These are phyloP conservation scores for Sugiyamaella qingdaonensis DNA, from an alignment of 805 yeast genomes.

Conservation along the genomic window DNA sequence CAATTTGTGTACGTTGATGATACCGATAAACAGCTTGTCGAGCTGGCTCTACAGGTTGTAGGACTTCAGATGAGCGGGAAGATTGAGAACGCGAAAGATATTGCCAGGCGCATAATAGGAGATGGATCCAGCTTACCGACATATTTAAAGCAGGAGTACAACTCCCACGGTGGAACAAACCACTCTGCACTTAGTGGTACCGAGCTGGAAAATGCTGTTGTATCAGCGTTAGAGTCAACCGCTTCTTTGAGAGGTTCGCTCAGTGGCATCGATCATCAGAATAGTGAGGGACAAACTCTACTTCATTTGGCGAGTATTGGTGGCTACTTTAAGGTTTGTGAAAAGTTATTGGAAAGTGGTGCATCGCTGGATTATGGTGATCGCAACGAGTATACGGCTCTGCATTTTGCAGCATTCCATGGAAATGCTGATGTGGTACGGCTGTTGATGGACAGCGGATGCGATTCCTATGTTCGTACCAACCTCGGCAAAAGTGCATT, in stretches of 20 bases:
- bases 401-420: conserved; percentile 76
- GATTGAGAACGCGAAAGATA: conserved; percentile 88
- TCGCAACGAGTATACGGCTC: conserved; percentile 76
- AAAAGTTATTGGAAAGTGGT: conserved; percentile 59
- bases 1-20: conserved; percentile 91
- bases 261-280: conserved; percentile 38
- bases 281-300: conserved; percentile 79
- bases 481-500: conserved; percentile 40
- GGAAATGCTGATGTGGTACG: conserved; percentile 68
- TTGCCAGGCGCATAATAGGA: conserved; percentile 87
- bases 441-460: conserved; percentile 58
- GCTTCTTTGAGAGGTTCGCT: conserved; percentile 67
- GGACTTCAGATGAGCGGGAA: conserved; percentile 96
- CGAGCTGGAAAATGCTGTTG: conserved; percentile 24
- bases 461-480: conserved; percentile 51
- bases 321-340: conserved; percentile 60
- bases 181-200: conserved; percentile 9
- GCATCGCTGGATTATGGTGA: conserved; percentile 58
- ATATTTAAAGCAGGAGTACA: conserved; percentile 10
- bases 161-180: conserved; percentile 26
- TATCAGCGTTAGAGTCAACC: conserved; percentile 31
- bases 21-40: conserved; percentile 90
- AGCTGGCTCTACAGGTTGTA: conserved; percentile 91
- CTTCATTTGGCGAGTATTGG: conserved; percentile 79
- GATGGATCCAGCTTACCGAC: conserved; percentile 21